phyloP scores from a whole-genome alignment of 2,329 filamentous ascomycete genomes.

The Aspergillus amoenus region DNA sequence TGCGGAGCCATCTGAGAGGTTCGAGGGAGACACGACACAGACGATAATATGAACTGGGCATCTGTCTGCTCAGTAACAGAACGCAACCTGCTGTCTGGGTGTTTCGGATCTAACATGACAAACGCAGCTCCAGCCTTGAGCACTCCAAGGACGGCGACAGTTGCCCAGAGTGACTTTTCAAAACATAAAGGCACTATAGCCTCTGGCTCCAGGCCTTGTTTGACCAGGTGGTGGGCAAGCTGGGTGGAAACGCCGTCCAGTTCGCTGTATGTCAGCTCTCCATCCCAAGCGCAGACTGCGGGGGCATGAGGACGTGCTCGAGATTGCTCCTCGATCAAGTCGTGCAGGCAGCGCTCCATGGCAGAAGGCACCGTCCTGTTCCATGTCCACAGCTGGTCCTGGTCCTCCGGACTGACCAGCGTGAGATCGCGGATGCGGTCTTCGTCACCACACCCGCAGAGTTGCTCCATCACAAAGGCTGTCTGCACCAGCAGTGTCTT shows the following conservation, averaged over 20 bases:
- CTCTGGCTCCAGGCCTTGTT: neutral
- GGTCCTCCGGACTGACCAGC: too few relatives aligned
- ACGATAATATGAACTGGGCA: too few relatives aligned
- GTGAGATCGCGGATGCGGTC: too few relatives aligned
- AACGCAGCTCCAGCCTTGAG: slow-evolving; percentile 44
- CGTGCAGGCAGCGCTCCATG: too few relatives aligned
- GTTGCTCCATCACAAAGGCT: too few relatives aligned
- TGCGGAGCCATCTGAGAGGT: too few relatives aligned
- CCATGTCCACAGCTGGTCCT: too few relatives aligned
- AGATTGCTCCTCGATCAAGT: too few relatives aligned
- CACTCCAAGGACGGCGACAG: slow-evolving; percentile 41
- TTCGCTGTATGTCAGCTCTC: neutral
- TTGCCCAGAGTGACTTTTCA: slow-evolving; percentile 44
- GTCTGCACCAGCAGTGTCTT: too few relatives aligned
- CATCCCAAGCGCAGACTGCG: neutral
- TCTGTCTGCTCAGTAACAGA: slow-evolving; percentile 18
- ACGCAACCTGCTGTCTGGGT: slow-evolving; percentile 37
- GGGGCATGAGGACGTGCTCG: neutral
- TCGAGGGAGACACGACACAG: too few relatives aligned
- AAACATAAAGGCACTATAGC: slow-evolving; percentile 30
- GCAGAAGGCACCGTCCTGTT: too few relatives aligned
- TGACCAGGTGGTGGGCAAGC: neutral
- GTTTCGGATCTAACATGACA: slow-evolving; percentile 40
- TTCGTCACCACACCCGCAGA: too few relatives aligned
- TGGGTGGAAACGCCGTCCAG: neutral